phyloP scores from a whole-genome alignment of 176 grass and related monocot species.

The Microstegium vimineum region DNA sequence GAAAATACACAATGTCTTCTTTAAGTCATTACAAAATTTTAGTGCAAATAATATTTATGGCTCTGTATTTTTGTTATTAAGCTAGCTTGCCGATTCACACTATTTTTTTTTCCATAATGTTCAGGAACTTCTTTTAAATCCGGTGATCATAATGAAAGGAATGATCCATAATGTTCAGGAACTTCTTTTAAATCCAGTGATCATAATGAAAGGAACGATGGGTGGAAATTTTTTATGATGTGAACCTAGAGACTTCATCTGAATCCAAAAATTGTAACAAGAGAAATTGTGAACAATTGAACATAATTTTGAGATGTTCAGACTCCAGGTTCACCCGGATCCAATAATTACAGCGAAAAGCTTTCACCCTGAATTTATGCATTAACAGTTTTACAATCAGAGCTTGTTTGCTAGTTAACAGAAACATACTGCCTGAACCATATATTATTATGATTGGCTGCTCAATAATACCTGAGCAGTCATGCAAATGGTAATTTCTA shows the following conservation, averaged over 20 bases:
- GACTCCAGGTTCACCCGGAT: neutral
- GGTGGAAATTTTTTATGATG: neutral
- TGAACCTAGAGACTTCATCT: neutral
- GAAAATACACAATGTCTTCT: slow-evolving; percentile 21
- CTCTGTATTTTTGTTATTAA: neutral
- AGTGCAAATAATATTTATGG: neutral
- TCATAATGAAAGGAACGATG: neutral
- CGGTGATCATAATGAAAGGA: neutral
- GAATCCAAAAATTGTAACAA: neutral
- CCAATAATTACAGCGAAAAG: neutral
- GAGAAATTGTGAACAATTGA: neutral
- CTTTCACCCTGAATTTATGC: neutral
- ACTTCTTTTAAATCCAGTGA: neutral
- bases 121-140: neutral
- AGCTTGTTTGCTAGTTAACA: neutral
- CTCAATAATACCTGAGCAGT: neutral
- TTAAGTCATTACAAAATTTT: neutral
- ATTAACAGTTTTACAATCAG: neutral
- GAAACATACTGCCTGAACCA: neutral
- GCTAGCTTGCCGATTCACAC: neutral
- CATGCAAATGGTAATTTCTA: neutral
- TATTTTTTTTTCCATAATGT: neutral
- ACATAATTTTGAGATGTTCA: neutral
- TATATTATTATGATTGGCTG: neutral
- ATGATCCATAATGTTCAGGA: neutral